These are phyloP conservation scores for Chromosphaera perkinsii DNA, from an alignment of 208 protist species.

Conservation along the genomic window DNA sequence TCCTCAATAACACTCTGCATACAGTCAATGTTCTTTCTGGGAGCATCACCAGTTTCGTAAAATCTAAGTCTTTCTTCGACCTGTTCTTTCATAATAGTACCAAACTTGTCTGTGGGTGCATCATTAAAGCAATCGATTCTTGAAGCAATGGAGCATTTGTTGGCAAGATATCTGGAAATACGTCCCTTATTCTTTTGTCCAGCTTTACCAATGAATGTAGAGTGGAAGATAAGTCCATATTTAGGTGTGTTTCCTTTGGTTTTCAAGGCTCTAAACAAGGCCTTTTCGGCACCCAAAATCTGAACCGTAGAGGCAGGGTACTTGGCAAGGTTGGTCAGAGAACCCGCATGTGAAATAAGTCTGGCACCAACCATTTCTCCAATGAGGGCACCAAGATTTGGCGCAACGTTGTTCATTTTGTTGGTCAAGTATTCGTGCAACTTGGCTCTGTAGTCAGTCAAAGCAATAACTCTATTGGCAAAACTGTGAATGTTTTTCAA, in stretches of 20 bases:
- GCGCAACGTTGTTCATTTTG: conserved; percentile 86
- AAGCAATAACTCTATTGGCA: conserved; percentile 77
- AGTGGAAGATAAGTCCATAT: conserved; percentile 98
- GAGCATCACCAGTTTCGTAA: conserved; percentile 82
- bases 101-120: conserved; percentile 75
- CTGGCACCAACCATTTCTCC: conserved; percentile 94
- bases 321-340: conserved; percentile 95
- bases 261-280: conserved; percentile 95
- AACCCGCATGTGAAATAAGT: conserved; percentile 94
- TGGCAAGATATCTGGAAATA: conserved; percentile 94
- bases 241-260: conserved; percentile 96
- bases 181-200: conserved; percentile 93
- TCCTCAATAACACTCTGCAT: conserved; percentile 83
- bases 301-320: conserved; percentile 98
- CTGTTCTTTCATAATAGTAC: conserved; percentile 87
- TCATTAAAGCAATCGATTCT: conserved; percentile 88
- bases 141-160: conserved; percentile 93
- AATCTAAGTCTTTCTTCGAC: conserved; percentile 95
- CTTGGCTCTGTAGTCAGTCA: conserved; percentile 75
- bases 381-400: conserved; percentile 90
- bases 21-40: conserved; percentile 84
- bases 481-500: conserved; percentile 88
- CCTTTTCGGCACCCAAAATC: conserved; percentile 99
- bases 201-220: conserved; percentile 88
- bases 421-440: conserved; percentile 83